Percentiles rank a stretch among this genome's conserved stretches.
Conservation (phyloP, 225 moss, liverwort and hornwort species). For the Straminergon stramineum region DNA sequence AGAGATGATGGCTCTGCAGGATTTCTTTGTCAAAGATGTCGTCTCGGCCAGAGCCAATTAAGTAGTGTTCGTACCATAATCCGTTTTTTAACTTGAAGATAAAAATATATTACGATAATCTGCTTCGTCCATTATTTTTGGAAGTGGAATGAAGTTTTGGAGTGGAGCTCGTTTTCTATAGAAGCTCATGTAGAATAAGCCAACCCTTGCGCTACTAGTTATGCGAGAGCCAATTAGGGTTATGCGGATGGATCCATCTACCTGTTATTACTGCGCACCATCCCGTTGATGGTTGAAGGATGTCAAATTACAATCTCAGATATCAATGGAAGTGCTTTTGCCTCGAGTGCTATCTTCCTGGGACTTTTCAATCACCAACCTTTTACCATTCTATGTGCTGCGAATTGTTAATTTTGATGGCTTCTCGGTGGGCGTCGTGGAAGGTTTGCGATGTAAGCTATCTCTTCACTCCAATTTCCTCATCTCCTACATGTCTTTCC, state of each 20-base stretch:
- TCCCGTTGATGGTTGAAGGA: background rate
- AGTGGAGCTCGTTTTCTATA: slow-evolving; percentile 12
- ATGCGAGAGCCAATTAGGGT: slow-evolving; percentile 3
- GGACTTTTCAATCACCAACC: background rate
- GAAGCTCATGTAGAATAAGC: slow-evolving; percentile 34
- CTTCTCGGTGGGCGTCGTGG: background rate
- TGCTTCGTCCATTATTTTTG: slow-evolving; percentile 6
- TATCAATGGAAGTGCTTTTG: background rate
- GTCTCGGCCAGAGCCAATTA: slow-evolving; percentile 13
- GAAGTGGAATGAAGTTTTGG: background rate
- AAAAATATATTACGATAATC: background rate
- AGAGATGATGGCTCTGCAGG: slow-evolving; percentile 85
- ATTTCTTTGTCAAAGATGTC: slow-evolving; percentile 55
- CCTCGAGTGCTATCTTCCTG: background rate
- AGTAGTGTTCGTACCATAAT: background rate
- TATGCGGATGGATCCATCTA: background rate
- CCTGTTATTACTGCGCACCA: background rate
- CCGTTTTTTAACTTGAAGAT: background rate
- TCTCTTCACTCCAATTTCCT: background rate
- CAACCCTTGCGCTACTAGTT: slow-evolving; percentile 1
- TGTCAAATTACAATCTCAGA: background rate
- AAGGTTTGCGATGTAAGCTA: background rate
- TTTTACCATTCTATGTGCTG: background rate
- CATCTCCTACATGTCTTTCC: background rate
- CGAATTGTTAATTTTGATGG: background rate